Base-by-base conservation (phyloP, 441 rosid genomes). In the Biscutella laevigata region DNA sequence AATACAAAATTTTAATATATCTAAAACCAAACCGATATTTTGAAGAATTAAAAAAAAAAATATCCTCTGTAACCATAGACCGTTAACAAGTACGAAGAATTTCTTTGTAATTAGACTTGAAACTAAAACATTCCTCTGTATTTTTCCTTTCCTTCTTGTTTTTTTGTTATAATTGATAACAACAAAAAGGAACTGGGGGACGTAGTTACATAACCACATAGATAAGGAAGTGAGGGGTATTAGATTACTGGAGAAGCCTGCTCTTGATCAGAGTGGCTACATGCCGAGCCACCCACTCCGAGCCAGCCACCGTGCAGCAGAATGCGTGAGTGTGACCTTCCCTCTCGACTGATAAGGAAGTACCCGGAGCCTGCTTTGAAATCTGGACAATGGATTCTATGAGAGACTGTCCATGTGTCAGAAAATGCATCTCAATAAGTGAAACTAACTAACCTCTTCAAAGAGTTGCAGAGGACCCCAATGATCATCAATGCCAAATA, bases 391-490 rank as follows among this genome's bases (percentile, higher is more conserved):
- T 20, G 51, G 3, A 28, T 29, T 35, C 8, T 36, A 3, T 61
- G 28, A 44, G 48, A 44, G 40, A 20, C 42, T 21, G 15, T 36
- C 27, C 14, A 13, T 12, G 53, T 27, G 38, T 32, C 7, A 24
- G 43, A 26, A 52, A 34, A 28, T 44, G 41, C 15, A 34, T 14
- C 50, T 25, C 9, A 6, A 25, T 5, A 35, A 27, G 11, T 9
- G 12, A 16, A 44, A 35, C 13, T 36, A 46, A 19, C 1, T 68
- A 50, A 86, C 97, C 94, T 90, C 89, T 59, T 84, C 83, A 48
- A 66, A 69, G 82, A 84, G 77, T 60, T 86, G 68, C 59, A 81
- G 16, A 0, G 97, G 94, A 45, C 94, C 95, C 95, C 95, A 86
- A 63, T 86, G 97, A 71, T 86, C 97, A 59, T 82, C 86, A 15